Evolutionary conservation across 495 filamentous ascomycete species (phyloP).

Genomic region (Penicillium psychrofluorescens): DNA sequence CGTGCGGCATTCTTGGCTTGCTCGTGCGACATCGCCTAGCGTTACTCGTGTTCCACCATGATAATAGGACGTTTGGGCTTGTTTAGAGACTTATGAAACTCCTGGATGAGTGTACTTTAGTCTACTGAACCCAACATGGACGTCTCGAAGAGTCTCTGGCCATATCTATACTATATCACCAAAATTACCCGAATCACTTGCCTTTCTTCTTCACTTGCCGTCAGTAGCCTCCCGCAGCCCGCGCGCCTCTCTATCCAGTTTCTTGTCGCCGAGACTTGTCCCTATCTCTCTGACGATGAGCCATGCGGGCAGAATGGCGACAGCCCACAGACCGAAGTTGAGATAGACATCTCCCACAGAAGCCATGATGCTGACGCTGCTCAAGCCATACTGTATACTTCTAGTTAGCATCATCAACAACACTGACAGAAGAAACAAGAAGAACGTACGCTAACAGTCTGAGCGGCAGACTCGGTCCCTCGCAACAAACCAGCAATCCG

Average conservation of each 20-base stretch:
- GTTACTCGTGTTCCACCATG: conserved; percentile 73
- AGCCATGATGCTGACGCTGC: conserved; percentile 49
- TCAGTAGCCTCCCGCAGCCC: conserved; percentile 8
- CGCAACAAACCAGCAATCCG: conserved; percentile 53
- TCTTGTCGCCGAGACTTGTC: conserved; percentile 23
- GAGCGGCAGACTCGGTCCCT: conserved; percentile 55
- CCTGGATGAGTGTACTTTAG: neutral
- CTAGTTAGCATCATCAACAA: conserved; percentile 1
- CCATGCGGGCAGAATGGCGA: conserved; percentile 53
- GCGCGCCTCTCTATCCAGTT: conserved; percentile 24
- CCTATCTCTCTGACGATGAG: conserved; percentile 48
- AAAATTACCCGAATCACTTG: neutral
- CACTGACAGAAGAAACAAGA: neutral
- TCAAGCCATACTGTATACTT: conserved; percentile 43
- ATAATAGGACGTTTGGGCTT: conserved; percentile 53
- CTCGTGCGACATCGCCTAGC: conserved; percentile 81
- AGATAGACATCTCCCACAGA: conserved; percentile 53
- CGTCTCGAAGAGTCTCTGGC: neutral
- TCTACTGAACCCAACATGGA: neutral
- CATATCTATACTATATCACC: neutral
- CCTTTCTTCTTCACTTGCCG: conserved; percentile 1
- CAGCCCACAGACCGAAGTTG: conserved; percentile 55
- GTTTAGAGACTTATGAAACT: conserved; percentile 10
- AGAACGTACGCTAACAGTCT: conserved; percentile 45
- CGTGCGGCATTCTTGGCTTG: conserved; percentile 70